Conservation (phyloP, 2,329 filamentous ascomycete genomes). For the Malbranchea zuffiana region DNA sequence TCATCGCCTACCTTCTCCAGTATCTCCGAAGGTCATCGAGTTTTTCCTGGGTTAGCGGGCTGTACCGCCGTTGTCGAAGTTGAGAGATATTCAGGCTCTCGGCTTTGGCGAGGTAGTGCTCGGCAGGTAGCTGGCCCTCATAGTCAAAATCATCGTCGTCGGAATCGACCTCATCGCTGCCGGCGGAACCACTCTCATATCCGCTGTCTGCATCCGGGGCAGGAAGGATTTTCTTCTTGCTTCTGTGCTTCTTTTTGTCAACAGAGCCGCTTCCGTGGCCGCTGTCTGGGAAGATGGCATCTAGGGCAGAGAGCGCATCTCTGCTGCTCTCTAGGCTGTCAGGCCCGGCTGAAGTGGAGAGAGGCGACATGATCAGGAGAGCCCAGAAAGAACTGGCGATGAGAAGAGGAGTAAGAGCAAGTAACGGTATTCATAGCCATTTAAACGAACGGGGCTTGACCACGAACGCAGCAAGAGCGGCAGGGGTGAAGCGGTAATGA, state of each 20-base stretch:
- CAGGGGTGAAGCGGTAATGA: not conserved
- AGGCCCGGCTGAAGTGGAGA: constrained; percentile 9
- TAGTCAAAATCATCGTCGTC: constrained; percentile 12
- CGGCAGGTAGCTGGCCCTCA: constrained; percentile 14
- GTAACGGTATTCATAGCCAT: not conserved
- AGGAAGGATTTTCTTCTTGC: no score
- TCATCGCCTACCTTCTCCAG: no score
- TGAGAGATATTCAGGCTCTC: constrained; percentile 20
- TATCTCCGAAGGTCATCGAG: no score
- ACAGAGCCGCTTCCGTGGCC: constrained; percentile 13
- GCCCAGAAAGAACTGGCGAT: not conserved
- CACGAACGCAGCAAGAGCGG: not conserved
- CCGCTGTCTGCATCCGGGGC: no score
- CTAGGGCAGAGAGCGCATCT: constrained; percentile 15
- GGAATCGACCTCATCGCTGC: constrained; percentile 9
- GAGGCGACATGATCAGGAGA: constrained; percentile 12
- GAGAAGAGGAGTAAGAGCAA: constrained; percentile 2
- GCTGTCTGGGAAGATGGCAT: constrained; percentile 16
- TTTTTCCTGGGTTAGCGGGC: constrained; percentile 18
- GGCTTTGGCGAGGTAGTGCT: constrained; percentile 19
- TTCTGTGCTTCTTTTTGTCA: no score
- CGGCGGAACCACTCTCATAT: no score
- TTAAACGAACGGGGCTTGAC: constrained; percentile 1
- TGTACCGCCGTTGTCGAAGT: constrained; percentile 22
- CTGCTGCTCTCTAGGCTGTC: constrained; percentile 6